Conservation (phyloP, 106 monocot genomes). For the Gastrodia elata region DNA sequence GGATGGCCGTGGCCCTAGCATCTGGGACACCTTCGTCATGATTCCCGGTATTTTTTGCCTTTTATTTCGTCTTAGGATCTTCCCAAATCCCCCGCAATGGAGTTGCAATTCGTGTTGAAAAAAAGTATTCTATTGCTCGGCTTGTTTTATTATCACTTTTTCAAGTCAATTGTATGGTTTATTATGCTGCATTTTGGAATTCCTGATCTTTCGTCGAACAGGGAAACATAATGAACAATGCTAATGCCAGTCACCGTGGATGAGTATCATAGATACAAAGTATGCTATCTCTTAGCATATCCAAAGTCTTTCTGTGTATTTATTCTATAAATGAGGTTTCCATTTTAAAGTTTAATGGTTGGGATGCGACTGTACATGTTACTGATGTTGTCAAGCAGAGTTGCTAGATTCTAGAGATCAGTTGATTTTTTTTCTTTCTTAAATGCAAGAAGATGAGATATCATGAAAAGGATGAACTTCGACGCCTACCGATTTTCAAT, state of each 20-base stretch:
- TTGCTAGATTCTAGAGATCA: neutral
- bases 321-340: neutral
- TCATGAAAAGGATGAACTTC: constrained; percentile 88
- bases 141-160: neutral
- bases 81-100: neutral
- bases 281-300: neutral
- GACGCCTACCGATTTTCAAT: constrained; percentile 95
- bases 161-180: no score
- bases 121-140: neutral
- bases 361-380: no score
- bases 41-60: constrained; percentile 37
- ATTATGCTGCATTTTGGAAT: no score
- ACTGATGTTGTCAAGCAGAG: neutral
- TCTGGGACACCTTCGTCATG: constrained; percentile 60
- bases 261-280: constrained; percentile 87
- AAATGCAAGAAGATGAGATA: constrained; percentile 60
- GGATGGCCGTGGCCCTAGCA: constrained; percentile 77
- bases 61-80: neutral
- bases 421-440: neutral
- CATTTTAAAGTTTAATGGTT: no score
- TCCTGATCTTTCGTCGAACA: constrained; percentile 10
- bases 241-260: constrained; percentile 74
- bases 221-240: constrained; percentile 63
- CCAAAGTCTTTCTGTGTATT: neutral
- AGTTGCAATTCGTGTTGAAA: no score